These are phyloP conservation scores for Elaeis oleifera DNA, from an alignment of 202 grass and related monocot species.

Conservation along the genomic window DNA sequence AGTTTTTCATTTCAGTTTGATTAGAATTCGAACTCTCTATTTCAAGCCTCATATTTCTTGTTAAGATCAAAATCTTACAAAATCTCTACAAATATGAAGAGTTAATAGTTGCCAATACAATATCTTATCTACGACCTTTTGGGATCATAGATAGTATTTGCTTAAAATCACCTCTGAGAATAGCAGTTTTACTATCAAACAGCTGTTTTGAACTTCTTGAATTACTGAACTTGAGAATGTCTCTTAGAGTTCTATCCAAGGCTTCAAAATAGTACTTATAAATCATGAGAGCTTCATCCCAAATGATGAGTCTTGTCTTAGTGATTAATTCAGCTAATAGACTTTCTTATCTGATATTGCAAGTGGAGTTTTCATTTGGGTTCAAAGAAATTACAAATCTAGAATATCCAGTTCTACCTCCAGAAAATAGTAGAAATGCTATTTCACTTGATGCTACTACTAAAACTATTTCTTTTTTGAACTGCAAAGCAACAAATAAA, in stretches of 20 bases:
- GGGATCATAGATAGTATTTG: neutral
- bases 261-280: neutral
- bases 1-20: too few species aligned
- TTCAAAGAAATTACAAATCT: neutral
- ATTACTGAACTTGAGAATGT: neutral
- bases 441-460: neutral
- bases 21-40: too few species aligned
- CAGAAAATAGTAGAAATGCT: neutral
- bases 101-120: neutral
- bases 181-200: neutral
- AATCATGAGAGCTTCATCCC: slow-evolving; percentile 3
- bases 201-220: rapidly evolving
- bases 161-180: neutral
- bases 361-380: neutral
- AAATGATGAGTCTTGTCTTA: neutral
- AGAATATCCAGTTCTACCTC: neutral
- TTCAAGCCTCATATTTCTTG: too few species aligned
- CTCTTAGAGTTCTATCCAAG: neutral
- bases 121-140: neutral
- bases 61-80: too few species aligned
- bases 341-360: neutral
- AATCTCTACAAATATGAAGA: too few species aligned
- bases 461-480: neutral
- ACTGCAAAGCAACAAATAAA: neutral
- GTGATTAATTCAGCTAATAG: neutral